Evolutionary conservation across 352 stramenopile genomes (phyloP).

Genomic region (Phytophthora macrochlamydospora): DNA sequence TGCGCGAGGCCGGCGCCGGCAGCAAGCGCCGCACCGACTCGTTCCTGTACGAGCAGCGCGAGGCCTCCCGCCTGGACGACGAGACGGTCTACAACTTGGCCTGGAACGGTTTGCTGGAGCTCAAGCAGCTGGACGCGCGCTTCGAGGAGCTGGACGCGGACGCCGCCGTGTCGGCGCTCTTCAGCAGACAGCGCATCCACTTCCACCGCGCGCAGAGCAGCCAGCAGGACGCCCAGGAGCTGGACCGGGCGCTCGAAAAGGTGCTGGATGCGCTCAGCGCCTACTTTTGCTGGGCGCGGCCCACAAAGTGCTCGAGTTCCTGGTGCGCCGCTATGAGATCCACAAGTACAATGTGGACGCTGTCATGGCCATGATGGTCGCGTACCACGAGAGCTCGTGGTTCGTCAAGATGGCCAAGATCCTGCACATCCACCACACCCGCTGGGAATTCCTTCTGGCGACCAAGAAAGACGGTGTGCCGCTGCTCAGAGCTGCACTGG

Average conservation of each 20-base stretch:
- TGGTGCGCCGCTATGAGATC: constrained; percentile 89
- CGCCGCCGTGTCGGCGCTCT: constrained; percentile 58
- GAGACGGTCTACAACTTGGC: constrained; percentile 88
- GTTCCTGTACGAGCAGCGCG: constrained; percentile 86
- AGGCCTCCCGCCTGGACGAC: constrained; percentile 81
- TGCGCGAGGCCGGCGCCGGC: constrained; percentile 75
- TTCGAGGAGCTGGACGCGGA: constrained; percentile 74
- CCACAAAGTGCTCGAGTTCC: constrained; percentile 91
- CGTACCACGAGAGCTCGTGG: constrained; percentile 87
- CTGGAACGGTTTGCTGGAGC: constrained; percentile 80
- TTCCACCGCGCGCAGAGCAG: constrained; percentile 78
- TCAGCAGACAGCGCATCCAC: constrained; percentile 74
- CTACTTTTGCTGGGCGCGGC: constrained; percentile 80
- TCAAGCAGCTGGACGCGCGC: constrained; percentile 75
- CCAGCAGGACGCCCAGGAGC: constrained; percentile 62
- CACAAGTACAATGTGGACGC: constrained; percentile 88
- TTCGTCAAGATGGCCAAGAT: constrained; percentile 88
- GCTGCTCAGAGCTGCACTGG: constrained; percentile 67
- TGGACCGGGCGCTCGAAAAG: constrained; percentile 67
- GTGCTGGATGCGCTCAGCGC: constrained; percentile 84
- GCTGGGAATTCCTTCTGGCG: constrained; percentile 83
- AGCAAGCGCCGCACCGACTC: constrained; percentile 84
- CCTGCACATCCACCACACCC: constrained; percentile 77
- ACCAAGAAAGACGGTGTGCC: constrained; percentile 77
- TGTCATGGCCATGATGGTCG: constrained; percentile 81